Base-by-base conservation (phyloP, 257 asterid genomes). In the Lantana camara region DNA sequence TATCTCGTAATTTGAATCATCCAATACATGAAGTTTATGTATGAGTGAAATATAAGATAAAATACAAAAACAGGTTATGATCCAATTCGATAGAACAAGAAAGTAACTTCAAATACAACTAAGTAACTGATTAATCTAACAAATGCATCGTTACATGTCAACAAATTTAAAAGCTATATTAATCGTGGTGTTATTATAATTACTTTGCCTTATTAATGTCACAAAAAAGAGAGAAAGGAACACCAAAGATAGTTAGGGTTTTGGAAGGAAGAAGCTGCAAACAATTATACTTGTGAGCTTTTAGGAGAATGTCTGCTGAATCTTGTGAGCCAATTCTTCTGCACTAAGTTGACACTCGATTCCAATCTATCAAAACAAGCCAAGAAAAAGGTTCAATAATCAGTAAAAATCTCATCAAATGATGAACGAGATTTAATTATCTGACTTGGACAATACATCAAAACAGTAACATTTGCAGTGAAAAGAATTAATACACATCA, bases 301-400 rank as follows among this genome's bases (percentile, higher is more conserved):
- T 37, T 76, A 85, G 88, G 85, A 79, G 85, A 93, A 93, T 47
- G 97, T 90, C 77, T 80, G 94, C 79, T 87, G 98, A 76, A 93
- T 83, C 63, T 79, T 91, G 51, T 85, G 85, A 34, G 98, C 98
- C 73, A 93, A 73, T 52, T 93, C 98, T 68, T 93, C 96, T 3
- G 98, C 98, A 64, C 98, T 93, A 22, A 90, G 95, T 67, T 87
- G 95, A 85, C 98, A 93, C 68, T 90, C 98, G 49, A 93, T 90
- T 55, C 98, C 96, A 37, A 93, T 84, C 98, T 92, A 69, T 57
- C 44, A 52, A 22, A 48, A 30, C 16, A 24, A 46, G 7, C 3
- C 27, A 44, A 30, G 6, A 54, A 51, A 16, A 8, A 3, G 30
- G 47, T 55, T 22, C 34, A 7, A 12, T 24, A 34, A 11, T 15